Percentiles rank a stretch among this genome's conserved stretches.
Conservation (phyloP, 495 filamentous ascomycete species). For the Oidiodendron maius region DNA sequence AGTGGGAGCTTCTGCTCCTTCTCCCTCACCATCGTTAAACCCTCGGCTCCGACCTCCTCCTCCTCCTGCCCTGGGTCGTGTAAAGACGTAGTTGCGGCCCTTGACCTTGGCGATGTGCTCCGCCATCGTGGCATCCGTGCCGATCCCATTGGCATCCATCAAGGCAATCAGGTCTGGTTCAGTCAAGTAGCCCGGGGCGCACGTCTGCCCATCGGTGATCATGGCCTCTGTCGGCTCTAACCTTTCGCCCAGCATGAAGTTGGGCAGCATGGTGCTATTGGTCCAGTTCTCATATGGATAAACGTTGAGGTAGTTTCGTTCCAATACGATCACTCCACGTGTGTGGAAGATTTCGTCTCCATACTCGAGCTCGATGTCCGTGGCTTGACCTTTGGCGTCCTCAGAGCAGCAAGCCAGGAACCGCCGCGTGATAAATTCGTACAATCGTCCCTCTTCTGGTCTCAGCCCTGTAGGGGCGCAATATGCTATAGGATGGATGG, state of each 20-base stretch:
- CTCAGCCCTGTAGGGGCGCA: slow-evolving; percentile 55
- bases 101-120: slow-evolving; percentile 97
- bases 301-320: slow-evolving; percentile 89
- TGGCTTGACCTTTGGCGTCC: slow-evolving; percentile 79
- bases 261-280: slow-evolving; percentile 74
- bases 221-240: slow-evolving; percentile 89
- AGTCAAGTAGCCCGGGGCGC: slow-evolving; percentile 77
- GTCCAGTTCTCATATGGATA: slow-evolving; percentile 96
- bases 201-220: slow-evolving; percentile 82
- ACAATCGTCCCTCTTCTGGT: slow-evolving; percentile 65
- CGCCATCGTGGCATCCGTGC: slow-evolving; percentile 97
- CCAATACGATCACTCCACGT: slow-evolving; percentile 77
- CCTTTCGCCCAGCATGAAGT: slow-evolving; percentile 66
- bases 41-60: slow-evolving; percentile 21
- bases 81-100: slow-evolving; percentile 74
- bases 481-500: slow-evolving; percentile 88
- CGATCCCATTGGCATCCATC: slow-evolving; percentile 98
- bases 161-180: slow-evolving; percentile 95
- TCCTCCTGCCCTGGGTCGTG: slow-evolving; percentile 43
- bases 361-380: slow-evolving; percentile 78
- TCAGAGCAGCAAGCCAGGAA: slow-evolving; percentile 96
- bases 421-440: slow-evolving; percentile 90
- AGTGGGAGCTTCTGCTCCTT: slow-evolving; percentile 28
- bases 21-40: slow-evolving; percentile 29
- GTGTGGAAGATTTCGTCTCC: slow-evolving; percentile 78